A percentile compares a stretch with the other conserved stretches of the same genome.
Conservation (phyloP, 495 filamentous ascomycete genomes). For the Tuber aestivum region DNA sequence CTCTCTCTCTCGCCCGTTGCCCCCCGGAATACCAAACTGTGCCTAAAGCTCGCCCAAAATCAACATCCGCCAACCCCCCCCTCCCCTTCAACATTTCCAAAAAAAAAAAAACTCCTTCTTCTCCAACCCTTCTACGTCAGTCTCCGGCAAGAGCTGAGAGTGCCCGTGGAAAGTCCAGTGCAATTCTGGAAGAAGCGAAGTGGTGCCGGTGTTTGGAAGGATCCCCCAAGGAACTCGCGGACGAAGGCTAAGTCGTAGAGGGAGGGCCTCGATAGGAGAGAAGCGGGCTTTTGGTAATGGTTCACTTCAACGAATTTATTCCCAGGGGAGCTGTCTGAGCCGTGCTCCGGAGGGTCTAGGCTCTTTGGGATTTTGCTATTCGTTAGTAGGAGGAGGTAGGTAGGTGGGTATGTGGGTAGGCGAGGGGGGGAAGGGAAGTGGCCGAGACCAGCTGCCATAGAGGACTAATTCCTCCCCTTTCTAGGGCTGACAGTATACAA, state of each 20-base stretch:
- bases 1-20: conserved; percentile 56
- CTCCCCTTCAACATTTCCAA: conserved; percentile 46
- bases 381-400: neutral
- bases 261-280: conserved; percentile 56
- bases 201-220: conserved; percentile 54
- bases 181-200: conserved; percentile 57
- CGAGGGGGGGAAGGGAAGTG: conserved; percentile 43
- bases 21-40: conserved; percentile 55
- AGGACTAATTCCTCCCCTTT: conserved; percentile 53
- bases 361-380: conserved; percentile 52
- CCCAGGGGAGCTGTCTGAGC: conserved; percentile 64
- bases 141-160: conserved; percentile 54
- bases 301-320: conserved; percentile 68
- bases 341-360: conserved; percentile 59
- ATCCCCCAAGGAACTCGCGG: conserved; percentile 66
- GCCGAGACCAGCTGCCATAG: conserved; percentile 61
- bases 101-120: conserved; percentile 49
- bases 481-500: conserved; percentile 48
- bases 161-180: conserved; percentile 59
- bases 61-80: conserved; percentile 58
- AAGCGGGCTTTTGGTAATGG: conserved; percentile 61
- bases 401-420: neutral
- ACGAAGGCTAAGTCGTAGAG: conserved; percentile 64
- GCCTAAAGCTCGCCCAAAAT: conserved; percentile 68
- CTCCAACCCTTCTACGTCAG: conserved; percentile 42